Conservation (phyloP, 73 alveolate species). For the Paramecium octaurelia region DNA sequence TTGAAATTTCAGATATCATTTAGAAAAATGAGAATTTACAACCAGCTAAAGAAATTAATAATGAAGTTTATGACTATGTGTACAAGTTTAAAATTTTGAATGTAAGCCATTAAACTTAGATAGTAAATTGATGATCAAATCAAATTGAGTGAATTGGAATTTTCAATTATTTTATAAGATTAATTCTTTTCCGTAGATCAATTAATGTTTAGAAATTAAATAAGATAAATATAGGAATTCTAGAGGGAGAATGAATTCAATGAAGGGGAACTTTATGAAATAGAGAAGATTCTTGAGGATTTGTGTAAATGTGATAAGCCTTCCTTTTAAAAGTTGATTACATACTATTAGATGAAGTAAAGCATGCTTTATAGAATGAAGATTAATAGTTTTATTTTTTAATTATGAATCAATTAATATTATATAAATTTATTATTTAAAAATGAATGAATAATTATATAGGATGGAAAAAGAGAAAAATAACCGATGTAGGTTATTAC, state of each 20-base stretch:
- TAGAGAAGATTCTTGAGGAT: neutral
- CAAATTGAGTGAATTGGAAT: neutral
- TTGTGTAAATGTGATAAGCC: neutral
- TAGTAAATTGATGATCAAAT: neutral
- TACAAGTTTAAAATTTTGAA: neutral
- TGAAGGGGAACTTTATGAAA: neutral
- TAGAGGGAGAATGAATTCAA: neutral
- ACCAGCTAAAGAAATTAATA: neutral
- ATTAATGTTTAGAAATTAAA: neutral
- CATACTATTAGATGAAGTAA: neutral
- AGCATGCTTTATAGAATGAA: neutral
- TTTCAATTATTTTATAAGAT: neutral
- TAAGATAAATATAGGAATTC: neutral
- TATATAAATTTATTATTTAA: neutral
- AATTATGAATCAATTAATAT: neutral
- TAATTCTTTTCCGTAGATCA: neutral
- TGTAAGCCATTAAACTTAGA: neutral
- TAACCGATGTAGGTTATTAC: neutral
- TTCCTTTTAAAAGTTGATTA: neutral
- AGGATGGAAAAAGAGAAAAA: neutral
- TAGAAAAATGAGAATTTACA: neutral
- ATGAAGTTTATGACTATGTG: neutral
- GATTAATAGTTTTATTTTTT: neutral
- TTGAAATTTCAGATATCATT: neutral
- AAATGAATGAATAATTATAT: neutral